Evolutionary conservation across 495 filamentous ascomycete genomes (phyloP).

Genomic region (Aspergillus mulundensis): DNA sequence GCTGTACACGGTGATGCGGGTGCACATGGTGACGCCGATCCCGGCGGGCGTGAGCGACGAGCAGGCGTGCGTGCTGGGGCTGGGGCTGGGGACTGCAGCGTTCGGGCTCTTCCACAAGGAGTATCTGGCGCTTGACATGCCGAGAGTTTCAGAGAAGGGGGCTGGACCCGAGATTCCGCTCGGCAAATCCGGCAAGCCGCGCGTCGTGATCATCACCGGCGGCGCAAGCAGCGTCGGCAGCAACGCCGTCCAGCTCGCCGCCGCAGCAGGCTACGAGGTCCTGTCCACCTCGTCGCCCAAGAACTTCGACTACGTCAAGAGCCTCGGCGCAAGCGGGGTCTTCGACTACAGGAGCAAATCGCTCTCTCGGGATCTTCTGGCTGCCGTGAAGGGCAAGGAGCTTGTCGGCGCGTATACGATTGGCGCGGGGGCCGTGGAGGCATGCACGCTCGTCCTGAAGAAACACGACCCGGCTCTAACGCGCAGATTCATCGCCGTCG

Average conservation of each 20-base stretch:
- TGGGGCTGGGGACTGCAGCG: slow-evolving; percentile 48
- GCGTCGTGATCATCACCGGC: slow-evolving; percentile 52
- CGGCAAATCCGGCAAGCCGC: background rate
- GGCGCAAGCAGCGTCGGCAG: slow-evolving; percentile 56
- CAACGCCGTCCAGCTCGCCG: slow-evolving; percentile 58
- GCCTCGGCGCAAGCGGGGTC: slow-evolving; percentile 49
- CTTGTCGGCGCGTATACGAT: background rate
- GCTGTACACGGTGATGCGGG: slow-evolving; percentile 19
- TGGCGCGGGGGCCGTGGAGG: background rate
- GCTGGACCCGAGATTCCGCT: slow-evolving; percentile 25
- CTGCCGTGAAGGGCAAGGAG: slow-evolving; percentile 4
- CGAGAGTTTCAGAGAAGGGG: background rate
- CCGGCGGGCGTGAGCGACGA: slow-evolving; percentile 16
- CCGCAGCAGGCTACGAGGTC: slow-evolving; percentile 54
- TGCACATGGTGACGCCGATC: slow-evolving; percentile 1
- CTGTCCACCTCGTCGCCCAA: slow-evolving; percentile 49
- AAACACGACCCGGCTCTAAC: background rate
- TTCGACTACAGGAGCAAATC: slow-evolving; percentile 52
- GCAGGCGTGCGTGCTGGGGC: slow-evolving; percentile 34
- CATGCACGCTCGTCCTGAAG: background rate
- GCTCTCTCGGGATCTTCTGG: slow-evolving; percentile 25
- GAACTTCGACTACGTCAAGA: slow-evolving; percentile 51
- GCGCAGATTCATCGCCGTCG: background rate
- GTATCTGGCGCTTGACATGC: slow-evolving; percentile 36
- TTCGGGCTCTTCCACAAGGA: slow-evolving; percentile 47